Percentiles rank a stretch among this genome's conserved stretches.
Evolutionary conservation across 768 basidiomycete species (phyloP).

Genomic region (Pleurotus sapidus): DNA sequence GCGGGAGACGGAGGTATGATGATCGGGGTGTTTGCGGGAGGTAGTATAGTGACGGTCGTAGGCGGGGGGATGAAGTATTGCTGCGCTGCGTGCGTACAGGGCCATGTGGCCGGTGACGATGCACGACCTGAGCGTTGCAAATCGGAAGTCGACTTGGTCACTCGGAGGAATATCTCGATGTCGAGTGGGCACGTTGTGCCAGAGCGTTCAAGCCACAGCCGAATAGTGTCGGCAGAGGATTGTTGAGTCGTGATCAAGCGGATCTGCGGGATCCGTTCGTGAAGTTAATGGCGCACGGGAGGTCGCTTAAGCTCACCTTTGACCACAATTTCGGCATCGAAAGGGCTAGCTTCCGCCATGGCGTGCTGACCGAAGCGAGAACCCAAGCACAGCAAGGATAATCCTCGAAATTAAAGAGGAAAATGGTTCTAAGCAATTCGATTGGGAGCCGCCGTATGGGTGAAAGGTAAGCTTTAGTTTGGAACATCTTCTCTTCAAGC

Average conservation of each 20-base stretch:
- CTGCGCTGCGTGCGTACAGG: constrained; percentile 21
- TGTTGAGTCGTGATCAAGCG: constrained; percentile 69
- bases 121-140: constrained; percentile 24
- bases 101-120: constrained; percentile 32
- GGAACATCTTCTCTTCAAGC: constrained; percentile 46
- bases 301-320: constrained; percentile 47
- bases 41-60: constrained; percentile 26
- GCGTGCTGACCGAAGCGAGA: constrained; percentile 61
- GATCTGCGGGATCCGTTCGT: constrained; percentile 41
- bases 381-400: constrained; percentile 78
- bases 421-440: constrained; percentile 74
- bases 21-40: constrained; percentile 39
- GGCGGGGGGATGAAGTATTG: constrained; percentile 36
- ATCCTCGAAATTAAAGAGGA: constrained; percentile 64
- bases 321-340: constrained; percentile 74
- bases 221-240: constrained; percentile 73
- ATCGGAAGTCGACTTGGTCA: constrained; percentile 28
- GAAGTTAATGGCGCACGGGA: no score
- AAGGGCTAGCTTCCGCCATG: constrained; percentile 66
- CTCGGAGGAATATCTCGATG: constrained; percentile 75
- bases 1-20: constrained; percentile 44
- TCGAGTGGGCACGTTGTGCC: constrained; percentile 69
- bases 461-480: constrained; percentile 63
- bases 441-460: constrained; percentile 69
- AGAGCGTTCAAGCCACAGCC: constrained; percentile 81